Conservation (phyloP, 345 rosid genomes). For the Capsella bursapastoris region DNA sequence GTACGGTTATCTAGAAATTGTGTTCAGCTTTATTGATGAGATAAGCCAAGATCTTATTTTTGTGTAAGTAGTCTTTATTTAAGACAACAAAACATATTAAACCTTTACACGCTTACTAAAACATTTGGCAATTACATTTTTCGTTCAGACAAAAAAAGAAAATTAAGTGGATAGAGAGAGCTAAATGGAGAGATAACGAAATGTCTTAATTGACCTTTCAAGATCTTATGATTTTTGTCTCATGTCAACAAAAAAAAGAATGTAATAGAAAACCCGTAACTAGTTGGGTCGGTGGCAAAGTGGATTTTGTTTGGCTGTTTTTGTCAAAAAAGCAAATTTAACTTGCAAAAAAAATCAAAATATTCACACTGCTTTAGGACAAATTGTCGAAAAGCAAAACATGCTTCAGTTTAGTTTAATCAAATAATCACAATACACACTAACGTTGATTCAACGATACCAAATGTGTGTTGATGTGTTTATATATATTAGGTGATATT, state of each 20-base stretch:
- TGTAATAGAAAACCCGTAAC: slow-evolving; percentile 16
- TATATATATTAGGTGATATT: no score
- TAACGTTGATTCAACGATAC: not conserved
- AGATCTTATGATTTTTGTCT: slow-evolving; percentile 33
- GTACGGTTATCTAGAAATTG: slow-evolving; percentile 17
- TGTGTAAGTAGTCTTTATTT: not conserved
- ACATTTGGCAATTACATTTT: not conserved
- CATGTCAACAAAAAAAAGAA: not conserved
- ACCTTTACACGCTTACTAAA: not conserved
- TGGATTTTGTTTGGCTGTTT: slow-evolving; percentile 24
- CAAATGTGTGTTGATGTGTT: not conserved
- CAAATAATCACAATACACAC: not conserved
- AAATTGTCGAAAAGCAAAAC: slow-evolving; percentile 19
- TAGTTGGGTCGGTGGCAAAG: slow-evolving; percentile 42
- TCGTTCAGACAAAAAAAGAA: not conserved
- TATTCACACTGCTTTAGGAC: slow-evolving; percentile 44
- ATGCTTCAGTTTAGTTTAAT: slow-evolving; percentile 16
- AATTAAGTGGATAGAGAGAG: no score
- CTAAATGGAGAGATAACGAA: not conserved
- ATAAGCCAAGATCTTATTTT: slow-evolving; percentile 26
- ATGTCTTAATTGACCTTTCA: not conserved
- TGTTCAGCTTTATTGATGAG: slow-evolving; percentile 19
- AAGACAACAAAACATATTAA: not conserved
- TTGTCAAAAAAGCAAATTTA: slow-evolving; percentile 42
- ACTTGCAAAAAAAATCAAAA: not conserved